Percentiles rank a stretch among this genome's conserved stretches.
Conservation (phyloP, 331 rosid species). For the Dryas integrifolia region DNA sequence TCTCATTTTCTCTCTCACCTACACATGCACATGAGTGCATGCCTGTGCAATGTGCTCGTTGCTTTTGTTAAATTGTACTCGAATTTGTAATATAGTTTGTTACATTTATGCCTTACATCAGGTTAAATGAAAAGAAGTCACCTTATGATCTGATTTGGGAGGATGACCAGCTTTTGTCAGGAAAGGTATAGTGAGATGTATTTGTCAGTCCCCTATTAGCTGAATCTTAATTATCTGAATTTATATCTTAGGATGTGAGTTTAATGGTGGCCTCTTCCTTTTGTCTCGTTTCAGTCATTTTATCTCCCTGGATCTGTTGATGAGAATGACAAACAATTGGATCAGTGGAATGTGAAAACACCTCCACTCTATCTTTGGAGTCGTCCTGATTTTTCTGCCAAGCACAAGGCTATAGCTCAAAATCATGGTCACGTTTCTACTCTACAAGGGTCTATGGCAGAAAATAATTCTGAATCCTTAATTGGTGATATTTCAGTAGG, state of each 20-base stretch:
- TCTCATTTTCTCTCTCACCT: background rate
- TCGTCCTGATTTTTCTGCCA: conserved; percentile 52
- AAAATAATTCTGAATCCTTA: conserved; percentile 14
- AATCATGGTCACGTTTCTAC: conserved; percentile 45
- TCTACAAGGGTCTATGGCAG: conserved; percentile 27
- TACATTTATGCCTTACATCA: conserved; percentile 31
- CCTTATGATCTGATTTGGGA: conserved; percentile 88
- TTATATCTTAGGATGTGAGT: conserved; percentile 13
- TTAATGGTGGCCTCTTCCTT: conserved; percentile 12
- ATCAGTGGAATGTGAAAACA: conserved; percentile 63
- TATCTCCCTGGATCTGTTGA: conserved; percentile 89
- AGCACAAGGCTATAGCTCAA: conserved; percentile 58
- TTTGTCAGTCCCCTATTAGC: background rate
- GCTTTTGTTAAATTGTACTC: conserved; percentile 7
- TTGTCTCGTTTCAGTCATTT: conserved; percentile 58
- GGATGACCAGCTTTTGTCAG: conserved; percentile 55
- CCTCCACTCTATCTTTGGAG: conserved; percentile 83
- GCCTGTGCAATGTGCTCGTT: background rate
- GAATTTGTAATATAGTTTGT: conserved; percentile 20
- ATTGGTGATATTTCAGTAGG: conserved; percentile 23
- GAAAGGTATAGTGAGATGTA: conserved; percentile 56
- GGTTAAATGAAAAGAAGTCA: conserved; percentile 50
- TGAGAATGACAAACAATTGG: conserved; percentile 63
- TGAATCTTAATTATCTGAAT: conserved; percentile 3
- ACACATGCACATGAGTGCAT: background rate